These are phyloP conservation scores for Oxyria digyna DNA, from an alignment of 148 eudicot genomes.

Conservation along the genomic window DNA sequence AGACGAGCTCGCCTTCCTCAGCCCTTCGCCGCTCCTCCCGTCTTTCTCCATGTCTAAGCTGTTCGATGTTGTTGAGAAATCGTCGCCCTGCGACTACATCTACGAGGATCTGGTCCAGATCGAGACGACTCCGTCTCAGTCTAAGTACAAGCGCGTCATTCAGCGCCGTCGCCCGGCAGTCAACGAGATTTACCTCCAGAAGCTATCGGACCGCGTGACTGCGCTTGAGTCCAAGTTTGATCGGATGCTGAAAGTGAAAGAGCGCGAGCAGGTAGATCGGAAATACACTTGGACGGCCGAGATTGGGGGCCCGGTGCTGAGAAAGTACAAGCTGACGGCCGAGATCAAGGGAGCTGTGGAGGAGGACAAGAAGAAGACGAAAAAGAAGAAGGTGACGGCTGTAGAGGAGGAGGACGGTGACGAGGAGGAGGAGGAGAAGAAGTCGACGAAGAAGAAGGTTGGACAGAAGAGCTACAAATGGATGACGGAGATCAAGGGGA, in stretches of 20 bases:
- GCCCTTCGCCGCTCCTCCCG: slow-evolving; percentile 9
- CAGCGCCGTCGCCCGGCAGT: slow-evolving; percentile 11
- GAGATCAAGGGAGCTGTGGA: slow-evolving; percentile 33
- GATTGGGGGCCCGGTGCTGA: slow-evolving; percentile 24
- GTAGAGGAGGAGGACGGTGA: too few relatives aligned
- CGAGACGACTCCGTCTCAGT: slow-evolving; percentile 19
- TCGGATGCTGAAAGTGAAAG: slow-evolving; percentile 18
- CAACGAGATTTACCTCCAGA: slow-evolving; percentile 32
- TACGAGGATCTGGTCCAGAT: slow-evolving; percentile 43
- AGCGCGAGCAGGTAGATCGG: slow-evolving; percentile 19
- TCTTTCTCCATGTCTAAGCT: background rate
- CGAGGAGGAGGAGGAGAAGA: slow-evolving; percentile 29
- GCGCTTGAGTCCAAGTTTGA: slow-evolving; percentile 55
- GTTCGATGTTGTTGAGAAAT: slow-evolving; percentile 10
- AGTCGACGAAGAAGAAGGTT: slow-evolving; percentile 48
- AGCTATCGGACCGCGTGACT: slow-evolving; percentile 48
- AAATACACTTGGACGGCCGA: slow-evolving; percentile 61
- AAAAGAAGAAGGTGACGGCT: slow-evolving; percentile 49
- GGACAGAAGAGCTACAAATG: slow-evolving; percentile 48
- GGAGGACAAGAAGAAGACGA: slow-evolving; percentile 30
- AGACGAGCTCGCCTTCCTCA: slow-evolving; percentile 20
- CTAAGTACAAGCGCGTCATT: slow-evolving; percentile 23
- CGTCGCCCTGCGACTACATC: slow-evolving; percentile 15
- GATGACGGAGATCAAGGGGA: slow-evolving; percentile 65
- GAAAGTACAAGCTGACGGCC: slow-evolving; percentile 32